Conservation (phyloP, 768 basidiomycete species). For the Agaricus blazei region DNA sequence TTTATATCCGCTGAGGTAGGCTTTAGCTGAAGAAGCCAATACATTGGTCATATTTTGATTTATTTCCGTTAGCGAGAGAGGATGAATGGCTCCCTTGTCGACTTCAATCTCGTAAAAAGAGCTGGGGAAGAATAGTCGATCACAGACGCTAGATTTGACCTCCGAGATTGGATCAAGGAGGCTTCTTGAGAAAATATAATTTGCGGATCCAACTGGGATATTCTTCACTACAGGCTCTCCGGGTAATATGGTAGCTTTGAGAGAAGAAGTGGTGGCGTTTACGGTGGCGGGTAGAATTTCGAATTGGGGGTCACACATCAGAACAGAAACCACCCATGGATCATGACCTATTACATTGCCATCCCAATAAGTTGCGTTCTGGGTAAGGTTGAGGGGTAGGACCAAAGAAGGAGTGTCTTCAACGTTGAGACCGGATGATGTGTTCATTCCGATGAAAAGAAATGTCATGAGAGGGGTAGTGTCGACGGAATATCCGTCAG, state of each 20-base stretch:
- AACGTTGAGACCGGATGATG: not conserved
- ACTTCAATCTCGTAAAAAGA: too few relatives aligned
- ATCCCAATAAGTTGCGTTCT: too few relatives aligned
- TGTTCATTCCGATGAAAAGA: constrained; percentile 4
- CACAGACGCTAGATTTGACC: too few relatives aligned
- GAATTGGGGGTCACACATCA: constrained; percentile 1
- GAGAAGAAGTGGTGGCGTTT: not conserved
- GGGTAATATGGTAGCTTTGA: not conserved
- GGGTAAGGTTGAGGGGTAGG: not conserved
- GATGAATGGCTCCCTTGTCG: too few relatives aligned
- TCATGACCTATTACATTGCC: not conserved
- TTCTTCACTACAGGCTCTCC: not conserved
- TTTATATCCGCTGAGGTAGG: too few relatives aligned
- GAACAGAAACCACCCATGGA: not conserved
- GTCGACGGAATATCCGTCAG: not conserved
- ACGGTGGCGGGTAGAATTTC: not conserved
- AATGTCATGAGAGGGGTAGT: not conserved
- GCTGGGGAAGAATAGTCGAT: too few relatives aligned
- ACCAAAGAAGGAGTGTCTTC: not conserved
- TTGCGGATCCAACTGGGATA: not conserved
- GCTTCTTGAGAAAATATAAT: not conserved
- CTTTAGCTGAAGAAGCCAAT: too few relatives aligned
- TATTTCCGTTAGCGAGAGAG: too few relatives aligned
- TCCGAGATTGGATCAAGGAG: not conserved
- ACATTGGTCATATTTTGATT: too few relatives aligned